phyloP scores from a whole-genome alignment of 1,139 yeast species.

The Hemisphaericaspora subhashii region DNA sequence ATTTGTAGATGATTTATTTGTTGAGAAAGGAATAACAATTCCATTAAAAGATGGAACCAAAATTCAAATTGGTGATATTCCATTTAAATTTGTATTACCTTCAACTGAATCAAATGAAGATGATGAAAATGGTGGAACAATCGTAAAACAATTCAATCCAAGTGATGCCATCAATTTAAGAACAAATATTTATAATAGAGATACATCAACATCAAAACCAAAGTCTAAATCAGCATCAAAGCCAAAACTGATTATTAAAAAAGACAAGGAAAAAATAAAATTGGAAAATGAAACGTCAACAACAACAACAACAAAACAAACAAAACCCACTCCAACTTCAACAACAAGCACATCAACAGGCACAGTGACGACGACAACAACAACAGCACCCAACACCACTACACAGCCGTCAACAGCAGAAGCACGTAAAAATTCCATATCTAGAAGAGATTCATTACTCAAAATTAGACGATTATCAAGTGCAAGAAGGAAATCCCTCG shows the following conservation, averaged over 20 bases:
- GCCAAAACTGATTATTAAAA: not conserved
- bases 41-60: slow-evolving; percentile 79
- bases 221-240: slow-evolving; percentile 15
- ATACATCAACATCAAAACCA: too few relatives aligned
- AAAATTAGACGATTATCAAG: slow-evolving; percentile 33
- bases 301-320: not conserved
- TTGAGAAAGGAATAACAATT: slow-evolving; percentile 86
- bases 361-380: not conserved
- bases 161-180: slow-evolving; percentile 54
- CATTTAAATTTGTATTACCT: slow-evolving; percentile 84
- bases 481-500: slow-evolving; percentile 42
- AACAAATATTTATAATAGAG: slow-evolving; percentile 38
- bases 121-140: slow-evolving; percentile 16
- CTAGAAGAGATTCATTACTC: slow-evolving; percentile 16
- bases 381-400: not conserved
- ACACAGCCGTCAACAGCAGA: not conserved
- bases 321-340: not conserved
- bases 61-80: slow-evolving; percentile 90
- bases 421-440: slow-evolving; percentile 14
- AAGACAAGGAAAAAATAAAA: slow-evolving; percentile 4
- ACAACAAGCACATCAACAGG: not conserved
- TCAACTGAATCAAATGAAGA: slow-evolving; percentile 35
- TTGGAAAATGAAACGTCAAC: not conserved
- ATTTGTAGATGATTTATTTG: slow-evolving; percentile 84
- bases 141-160: slow-evolving; percentile 51